Percentiles rank a stretch among this genome's conserved stretches.
Evolutionary conservation across 345 rosid species (phyloP).

Genomic region (Nephelium lappaceum): DNA sequence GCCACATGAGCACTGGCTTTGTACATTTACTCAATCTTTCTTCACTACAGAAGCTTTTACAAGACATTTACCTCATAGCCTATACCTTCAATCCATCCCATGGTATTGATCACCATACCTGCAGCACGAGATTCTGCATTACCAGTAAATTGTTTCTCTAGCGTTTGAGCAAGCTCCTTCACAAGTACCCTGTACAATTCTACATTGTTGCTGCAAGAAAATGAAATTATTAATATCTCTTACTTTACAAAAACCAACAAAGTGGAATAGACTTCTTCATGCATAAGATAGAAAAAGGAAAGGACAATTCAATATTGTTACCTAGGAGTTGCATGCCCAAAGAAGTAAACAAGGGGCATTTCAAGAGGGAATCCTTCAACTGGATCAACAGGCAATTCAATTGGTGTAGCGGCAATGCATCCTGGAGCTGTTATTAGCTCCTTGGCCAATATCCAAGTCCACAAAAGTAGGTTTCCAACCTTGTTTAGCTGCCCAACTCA

Average conservation of each 20-base stretch:
- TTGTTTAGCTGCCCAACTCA: conserved; percentile 95
- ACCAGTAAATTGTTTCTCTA: conserved; percentile 76
- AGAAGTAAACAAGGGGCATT: conserved; percentile 86
- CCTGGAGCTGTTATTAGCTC: conserved; percentile 88
- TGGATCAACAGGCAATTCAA: conserved; percentile 91
- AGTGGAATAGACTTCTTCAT: no score
- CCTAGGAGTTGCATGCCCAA: conserved; percentile 83
- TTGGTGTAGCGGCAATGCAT: conserved; percentile 86
- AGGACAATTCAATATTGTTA: conserved; percentile 14
- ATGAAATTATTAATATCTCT: neutral
- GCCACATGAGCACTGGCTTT: neutral
- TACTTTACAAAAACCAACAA: no score
- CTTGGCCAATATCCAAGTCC: conserved; percentile 95
- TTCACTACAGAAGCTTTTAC: neutral
- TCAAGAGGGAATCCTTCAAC: conserved; percentile 95
- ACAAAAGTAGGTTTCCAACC: conserved; percentile 91
- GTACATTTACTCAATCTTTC: neutral
- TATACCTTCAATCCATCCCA: conserved; percentile 95
- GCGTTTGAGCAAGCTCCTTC: conserved; percentile 79
- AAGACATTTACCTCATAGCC: conserved; percentile 71
- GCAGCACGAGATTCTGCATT: conserved; percentile 80
- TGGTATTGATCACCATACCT: conserved; percentile 93
- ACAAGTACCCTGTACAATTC: conserved; percentile 74
- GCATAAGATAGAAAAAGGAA: no score
- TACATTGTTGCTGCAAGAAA: conserved; percentile 62